Evolutionary conservation across 306 rosid species (phyloP), one percentile per base, ranked within the genome.

Genomic region (Prunus padus): DNA sequence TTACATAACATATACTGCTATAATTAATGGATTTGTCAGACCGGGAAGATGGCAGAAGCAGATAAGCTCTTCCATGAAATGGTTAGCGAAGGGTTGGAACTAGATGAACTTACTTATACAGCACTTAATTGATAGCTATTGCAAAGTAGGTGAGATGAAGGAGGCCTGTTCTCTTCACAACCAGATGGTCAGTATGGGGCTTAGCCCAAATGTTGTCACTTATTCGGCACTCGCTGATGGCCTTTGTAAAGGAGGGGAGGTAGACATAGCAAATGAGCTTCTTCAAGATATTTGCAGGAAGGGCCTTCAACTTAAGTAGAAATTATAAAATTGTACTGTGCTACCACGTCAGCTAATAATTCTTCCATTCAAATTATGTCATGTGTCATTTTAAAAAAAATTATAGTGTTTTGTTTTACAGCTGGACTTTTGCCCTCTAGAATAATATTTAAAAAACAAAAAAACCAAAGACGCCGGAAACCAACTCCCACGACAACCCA

Each of bases 301-400:
- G 62, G 62, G 62, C 62, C 30, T 56, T 56, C 62, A 56, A 22
- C 62, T 56, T 56, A 56, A 56, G n/a, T n/a, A n/a, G 40, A 33
- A 33, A 33, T 33, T 33, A 33, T 33, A 5, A 0, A 33, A 33
- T 33, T 1, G 8, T 5, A 33, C 0, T 33, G 7, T 33, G 5
- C 40, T 5, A 33, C 1, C 8, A 33, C 8, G 40, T 33, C 40
- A 5, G 7, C 1, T 5, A 33, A 7, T 33, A 5, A 7, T 5
- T 4, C 1, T 31, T 33, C 1, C 7, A 5, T 5, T 33, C 40
- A 33, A 33, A 33, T 4, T 33, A 5, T 4, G 8, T 0, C 40
- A 5, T 33, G 8, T 33, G 40, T 33, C 40, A 33, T 33, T 33
- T 33, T 33, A 0, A 33, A 33, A 26, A 33, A 33, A 33, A 5